Evolutionary conservation across 345 rosid species (phyloP).

Genomic region (Lepidium sativum): DNA sequence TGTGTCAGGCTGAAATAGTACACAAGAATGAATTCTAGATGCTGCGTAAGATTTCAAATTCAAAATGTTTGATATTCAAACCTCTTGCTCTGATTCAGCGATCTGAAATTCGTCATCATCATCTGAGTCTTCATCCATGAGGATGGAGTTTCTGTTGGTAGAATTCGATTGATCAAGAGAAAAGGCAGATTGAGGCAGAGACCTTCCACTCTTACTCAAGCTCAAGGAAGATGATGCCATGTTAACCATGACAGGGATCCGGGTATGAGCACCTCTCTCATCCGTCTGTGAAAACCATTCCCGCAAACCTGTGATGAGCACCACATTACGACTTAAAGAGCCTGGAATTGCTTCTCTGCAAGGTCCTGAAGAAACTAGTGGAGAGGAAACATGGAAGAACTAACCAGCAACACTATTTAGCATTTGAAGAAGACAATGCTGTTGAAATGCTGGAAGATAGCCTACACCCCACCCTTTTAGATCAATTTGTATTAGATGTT

Average conservation of each 20-base stretch:
- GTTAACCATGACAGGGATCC: constrained; percentile 95
- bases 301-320: constrained; percentile 57
- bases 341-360: neutral
- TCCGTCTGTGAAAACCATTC: constrained; percentile 98
- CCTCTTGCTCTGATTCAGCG: constrained; percentile 92
- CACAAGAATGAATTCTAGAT: constrained; percentile 1
- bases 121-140: constrained; percentile 84
- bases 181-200: constrained; percentile 34
- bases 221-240: constrained; percentile 76
- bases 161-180: constrained; percentile 57
- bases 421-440: constrained; percentile 97
- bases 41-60: neutral
- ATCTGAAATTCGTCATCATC: constrained; percentile 94
- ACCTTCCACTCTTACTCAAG: constrained; percentile 45
- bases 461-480: constrained; percentile 99
- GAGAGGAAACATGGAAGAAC: constrained; percentile 12
- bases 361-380: constrained; percentile 1
- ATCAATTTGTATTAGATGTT: constrained; percentile 95
- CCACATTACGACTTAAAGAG: constrained; percentile 2
- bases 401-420: constrained; percentile 95
- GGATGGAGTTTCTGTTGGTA: constrained; percentile 57
- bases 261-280: constrained; percentile 83
- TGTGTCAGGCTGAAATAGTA: constrained; percentile 40
- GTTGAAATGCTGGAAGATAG: constrained; percentile 85
- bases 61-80: constrained; percentile 16